Evolutionary conservation across 805 yeast species (phyloP).

Genomic region (Metschnikowia borealis): DNA sequence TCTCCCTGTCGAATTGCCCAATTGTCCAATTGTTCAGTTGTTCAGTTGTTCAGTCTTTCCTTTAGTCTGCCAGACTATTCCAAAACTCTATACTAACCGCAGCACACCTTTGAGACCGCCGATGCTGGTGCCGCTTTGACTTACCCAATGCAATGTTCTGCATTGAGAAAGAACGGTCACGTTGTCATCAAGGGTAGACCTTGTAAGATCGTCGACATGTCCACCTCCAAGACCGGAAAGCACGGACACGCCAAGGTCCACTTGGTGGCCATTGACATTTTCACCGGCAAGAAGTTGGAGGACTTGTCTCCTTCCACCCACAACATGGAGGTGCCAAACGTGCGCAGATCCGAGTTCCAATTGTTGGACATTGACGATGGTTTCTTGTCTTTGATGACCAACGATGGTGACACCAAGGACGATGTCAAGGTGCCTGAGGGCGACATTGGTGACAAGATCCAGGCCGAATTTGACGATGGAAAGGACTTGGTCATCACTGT

Average conservation of each 20-base stretch:
- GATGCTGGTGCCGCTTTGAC: constrained; percentile 98
- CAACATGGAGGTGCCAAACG: constrained; percentile 99
- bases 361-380: constrained; percentile 98
- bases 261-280: constrained; percentile 97
- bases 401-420: constrained; percentile 98
- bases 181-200: constrained; percentile 99
- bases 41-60: no score
- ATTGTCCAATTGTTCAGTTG: no score
- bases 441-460: constrained; percentile 91
- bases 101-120: constrained; percentile 96
- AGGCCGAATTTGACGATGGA: constrained; percentile 94
- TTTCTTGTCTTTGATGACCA: constrained; percentile 92
- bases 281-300: constrained; percentile 99
- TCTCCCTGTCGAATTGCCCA: no score
- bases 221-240: constrained; percentile 99
- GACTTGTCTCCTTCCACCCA: constrained; percentile 99
- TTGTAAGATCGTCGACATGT: constrained; percentile 99
- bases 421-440: constrained; percentile 98
- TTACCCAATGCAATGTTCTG: constrained; percentile 99
- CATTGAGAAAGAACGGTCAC: constrained; percentile 99
- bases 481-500: constrained; percentile 96
- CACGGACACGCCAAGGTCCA: constrained; percentile 99
- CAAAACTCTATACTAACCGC: constrained; percentile 23
- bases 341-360: constrained; percentile 92
- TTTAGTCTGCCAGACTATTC: no score